Conservation (phyloP, 148 eudicot species). For the Nepenthes mirabilis region DNA sequence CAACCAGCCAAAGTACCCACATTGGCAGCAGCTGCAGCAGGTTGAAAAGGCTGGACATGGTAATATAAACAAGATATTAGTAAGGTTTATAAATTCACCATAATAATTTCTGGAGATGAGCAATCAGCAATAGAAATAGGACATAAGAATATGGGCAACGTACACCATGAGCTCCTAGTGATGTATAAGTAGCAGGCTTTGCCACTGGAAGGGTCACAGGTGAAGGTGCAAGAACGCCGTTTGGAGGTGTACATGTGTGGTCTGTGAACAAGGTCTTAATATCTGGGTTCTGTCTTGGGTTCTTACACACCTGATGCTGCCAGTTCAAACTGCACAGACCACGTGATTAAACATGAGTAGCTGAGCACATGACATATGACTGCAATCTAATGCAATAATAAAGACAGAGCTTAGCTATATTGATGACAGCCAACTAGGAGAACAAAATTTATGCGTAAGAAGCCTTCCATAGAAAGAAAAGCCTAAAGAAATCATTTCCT, state of each 20-base stretch:
- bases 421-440: too few relatives aligned
- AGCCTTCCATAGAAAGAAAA: too few relatives aligned
- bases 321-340: constrained; percentile 60
- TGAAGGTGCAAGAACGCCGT: constrained; percentile 58
- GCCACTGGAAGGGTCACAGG: constrained; percentile 43
- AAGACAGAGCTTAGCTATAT: too few relatives aligned
- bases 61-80: constrained; percentile 3
- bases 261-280: constrained; percentile 70
- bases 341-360: not conserved
- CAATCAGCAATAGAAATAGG: not conserved
- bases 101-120: not conserved
- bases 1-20: constrained; percentile 85
- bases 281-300: constrained; percentile 67
- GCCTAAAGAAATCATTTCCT: too few relatives aligned
- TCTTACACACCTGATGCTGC: constrained; percentile 81
- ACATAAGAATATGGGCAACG: constrained; percentile 9
- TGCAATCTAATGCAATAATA: too few relatives aligned
- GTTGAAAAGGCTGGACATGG: constrained; percentile 63
- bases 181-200: constrained; percentile 82
- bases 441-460: too few relatives aligned
- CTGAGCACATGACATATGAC: too few relatives aligned
- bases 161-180: constrained; percentile 87
- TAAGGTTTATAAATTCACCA: not conserved
- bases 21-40: constrained; percentile 44
- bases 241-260: constrained; percentile 69